These are phyloP conservation scores for Peribolospora baueri DNA, from an alignment of 768 basidiomycete genomes.

Conservation along the genomic window DNA sequence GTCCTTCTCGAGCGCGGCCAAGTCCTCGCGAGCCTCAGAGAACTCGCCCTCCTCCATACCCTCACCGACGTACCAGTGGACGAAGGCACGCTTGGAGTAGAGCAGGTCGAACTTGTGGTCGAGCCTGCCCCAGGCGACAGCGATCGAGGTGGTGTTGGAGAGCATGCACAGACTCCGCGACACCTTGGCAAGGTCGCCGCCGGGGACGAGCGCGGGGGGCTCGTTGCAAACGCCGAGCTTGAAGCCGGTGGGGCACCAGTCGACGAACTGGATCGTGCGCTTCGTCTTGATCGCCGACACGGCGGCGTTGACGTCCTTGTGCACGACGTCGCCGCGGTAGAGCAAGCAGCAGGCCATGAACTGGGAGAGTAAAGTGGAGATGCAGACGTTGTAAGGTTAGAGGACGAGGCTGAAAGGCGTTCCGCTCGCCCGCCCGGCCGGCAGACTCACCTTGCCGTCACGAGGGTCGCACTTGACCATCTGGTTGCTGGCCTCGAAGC, in stretches of 20 bases:
- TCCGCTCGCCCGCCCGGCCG: too few species aligned
- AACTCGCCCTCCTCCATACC: constrained; percentile 99
- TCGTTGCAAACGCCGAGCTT: constrained; percentile 98
- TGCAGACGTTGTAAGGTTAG: too few species aligned
- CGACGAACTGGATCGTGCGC: constrained; percentile 91
- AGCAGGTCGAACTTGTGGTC: constrained; percentile 98
- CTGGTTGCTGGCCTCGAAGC: constrained; percentile 90
- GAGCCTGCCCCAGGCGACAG: constrained; percentile 75
- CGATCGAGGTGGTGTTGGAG: constrained; percentile 84
- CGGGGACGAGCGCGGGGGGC: constrained; percentile 61
- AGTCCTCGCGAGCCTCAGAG: constrained; percentile 91
- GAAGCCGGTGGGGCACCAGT: constrained; percentile 97
- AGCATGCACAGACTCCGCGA: constrained; percentile 93
- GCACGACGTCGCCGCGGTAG: constrained; percentile 89
- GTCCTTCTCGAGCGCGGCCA: constrained; percentile 88
- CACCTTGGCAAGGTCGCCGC: constrained; percentile 83
- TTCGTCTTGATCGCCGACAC: constrained; percentile 90
- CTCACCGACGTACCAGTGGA: constrained; percentile 51
- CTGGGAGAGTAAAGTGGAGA: neutral
- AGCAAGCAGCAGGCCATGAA: constrained; percentile 49
- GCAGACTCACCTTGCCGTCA: constrained; percentile 59
- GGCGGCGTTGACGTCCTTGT: constrained; percentile 83
- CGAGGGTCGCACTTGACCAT: constrained; percentile 92
- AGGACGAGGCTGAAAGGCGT: too few species aligned
- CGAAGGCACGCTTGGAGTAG: constrained; percentile 24